phyloP scores from a whole-genome alignment of 352 stramenopile genomes.

The Blastocystis sp. region DNA sequence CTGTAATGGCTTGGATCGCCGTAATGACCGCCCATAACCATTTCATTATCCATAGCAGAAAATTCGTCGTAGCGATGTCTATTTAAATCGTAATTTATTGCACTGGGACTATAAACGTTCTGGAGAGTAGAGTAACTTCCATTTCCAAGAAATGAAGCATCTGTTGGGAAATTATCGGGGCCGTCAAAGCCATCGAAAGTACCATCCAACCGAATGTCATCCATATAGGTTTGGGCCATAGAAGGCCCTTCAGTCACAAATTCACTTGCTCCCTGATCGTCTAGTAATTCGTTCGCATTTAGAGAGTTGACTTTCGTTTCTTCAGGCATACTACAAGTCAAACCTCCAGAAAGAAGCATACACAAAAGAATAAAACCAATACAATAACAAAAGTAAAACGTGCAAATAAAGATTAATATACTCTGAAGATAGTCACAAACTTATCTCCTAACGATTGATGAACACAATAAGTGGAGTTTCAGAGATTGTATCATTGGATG shows the following conservation, averaged over 20 bases:
- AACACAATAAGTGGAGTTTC: neutral
- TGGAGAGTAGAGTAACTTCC: neutral
- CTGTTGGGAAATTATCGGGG: neutral
- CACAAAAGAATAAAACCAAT: neutral
- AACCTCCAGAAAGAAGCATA: neutral
- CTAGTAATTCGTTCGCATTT: neutral
- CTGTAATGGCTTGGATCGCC: neutral
- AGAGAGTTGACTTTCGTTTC: neutral
- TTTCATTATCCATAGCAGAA: neutral
- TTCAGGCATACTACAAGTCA: neutral
- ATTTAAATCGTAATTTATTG: neutral
- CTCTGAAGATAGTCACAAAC: too few species aligned
- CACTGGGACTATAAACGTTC: neutral
- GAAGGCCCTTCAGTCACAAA: neutral
- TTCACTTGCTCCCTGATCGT: neutral
- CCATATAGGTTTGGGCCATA: neutral
- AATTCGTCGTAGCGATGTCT: neutral
- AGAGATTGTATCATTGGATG: constrained; percentile 22
- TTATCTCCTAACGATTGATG: neutral
- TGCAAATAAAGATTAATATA: neutral
- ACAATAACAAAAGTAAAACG: neutral
- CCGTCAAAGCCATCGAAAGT: neutral
- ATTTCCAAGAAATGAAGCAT: neutral
- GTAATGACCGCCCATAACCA: neutral
- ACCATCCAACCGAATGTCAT: neutral